Evolutionary conservation across 768 basidiomycete genomes (phyloP), one percentile per base, ranked within the genome.

Genomic region (Cubamyces sp.): DNA sequence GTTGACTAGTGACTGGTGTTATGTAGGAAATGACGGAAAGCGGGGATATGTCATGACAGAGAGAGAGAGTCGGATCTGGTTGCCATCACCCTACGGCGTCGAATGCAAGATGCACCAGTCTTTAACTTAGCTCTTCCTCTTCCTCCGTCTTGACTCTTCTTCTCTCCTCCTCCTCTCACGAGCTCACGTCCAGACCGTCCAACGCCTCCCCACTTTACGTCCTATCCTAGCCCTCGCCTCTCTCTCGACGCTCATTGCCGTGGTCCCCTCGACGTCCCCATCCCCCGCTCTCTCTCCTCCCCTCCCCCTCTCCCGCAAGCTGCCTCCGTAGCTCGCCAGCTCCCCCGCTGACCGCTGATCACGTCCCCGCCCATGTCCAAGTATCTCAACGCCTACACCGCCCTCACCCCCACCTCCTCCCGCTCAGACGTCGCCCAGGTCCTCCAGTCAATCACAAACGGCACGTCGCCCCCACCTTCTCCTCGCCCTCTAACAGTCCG

Each of bases 391-490:
- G 68, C 78, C 47, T 87, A 86, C 68, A 74, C 74, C 50, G 75
- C 77, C 41, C 79, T 87, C 58, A 74, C 82, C 14, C 60, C 79
- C 14, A 76, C 82, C 18, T 82, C 85, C 1, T 66, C 79, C 26
- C 77, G 80, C 66, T 66, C 75, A 14, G 79, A 84, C 37, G 76
- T 86, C 37, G 68, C 79, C 26, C 67, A 71, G 14, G 80, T 81
- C 14, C 79, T 87, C 49, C 79, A 82, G 64, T 77, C 78, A 43
- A 81, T 88, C 43, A 79, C 81, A 64, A 75, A 77, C 64, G 79
- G 87, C 85, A 59, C 28, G 77, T 71, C 39, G n/a, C 52, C 42
- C 28, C 55, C 47, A 30, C 42, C 57, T 43, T 58, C 48, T 45
- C 41, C 60, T n/a, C 46, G 28, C 47, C 28, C 45, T 28, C 47